Evolutionary conservation across 139 green algal genomes (phyloP), one percentile per base, ranked within the genome.

Genomic region (Tetradesmus lagerheimii): DNA sequence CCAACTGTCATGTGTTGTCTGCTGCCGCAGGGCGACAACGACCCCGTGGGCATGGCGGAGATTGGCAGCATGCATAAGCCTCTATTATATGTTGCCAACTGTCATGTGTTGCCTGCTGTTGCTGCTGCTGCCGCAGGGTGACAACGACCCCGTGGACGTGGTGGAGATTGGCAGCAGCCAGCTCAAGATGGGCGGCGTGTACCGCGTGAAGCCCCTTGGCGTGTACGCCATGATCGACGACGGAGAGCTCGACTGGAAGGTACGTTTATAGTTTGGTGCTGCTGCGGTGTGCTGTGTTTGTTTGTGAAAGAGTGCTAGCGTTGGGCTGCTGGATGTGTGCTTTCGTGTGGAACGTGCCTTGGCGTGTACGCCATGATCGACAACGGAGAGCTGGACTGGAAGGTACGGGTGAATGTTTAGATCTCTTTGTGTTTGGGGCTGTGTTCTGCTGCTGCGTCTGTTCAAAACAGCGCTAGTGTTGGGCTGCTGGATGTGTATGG

Each of bases 91-190:
- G n/a, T n/a, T n/a, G n/a, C n/a, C n/a, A n/a, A 50, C 12, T 23
- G 12, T 23, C 8, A 12, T 62, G 47, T 14, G 47, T 18, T n/a
- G n/a, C n/a, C n/a, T n/a, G n/a, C n/a, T 12, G 16, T 31, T 66
- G 79, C 43, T 47, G 27, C 79, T 85, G 41, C 41, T 84, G 47
- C 31, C 35, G 35, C 84, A 94, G 90, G 97, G 98, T 85, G 98
- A 99, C 96, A 99, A 99, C 93, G 98, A 99, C 90, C 98, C 98
- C 6, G 98, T 99, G 6, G 98, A 99, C 90, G 97, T 99, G 34
- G 98, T 99, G 12, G 98, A 99, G 94, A 99, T 99, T 86, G 96
- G 97, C 67, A 94, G 89, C 57, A 39, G 78, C 3, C 20, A 88
- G 11, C 91, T 93, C 41, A 91, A 95, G 38, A 97, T 97, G 94